Evolutionary conservation across 305 asterid species (phyloP), one percentile per base, ranked within the genome.

Genomic region (Fraxinus velutina): DNA sequence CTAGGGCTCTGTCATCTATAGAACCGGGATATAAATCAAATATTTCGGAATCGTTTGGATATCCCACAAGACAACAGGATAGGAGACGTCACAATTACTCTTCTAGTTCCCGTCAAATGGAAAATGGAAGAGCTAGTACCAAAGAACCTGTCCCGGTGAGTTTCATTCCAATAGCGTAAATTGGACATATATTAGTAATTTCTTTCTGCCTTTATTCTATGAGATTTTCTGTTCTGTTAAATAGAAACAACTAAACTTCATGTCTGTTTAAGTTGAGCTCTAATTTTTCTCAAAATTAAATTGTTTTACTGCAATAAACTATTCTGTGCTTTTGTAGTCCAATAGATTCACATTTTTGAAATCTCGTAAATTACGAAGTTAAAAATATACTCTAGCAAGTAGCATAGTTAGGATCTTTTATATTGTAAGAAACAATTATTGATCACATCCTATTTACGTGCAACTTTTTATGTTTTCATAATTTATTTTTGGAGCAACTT

Each of bases 91-190:
- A 79, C 34, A 55, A 82, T 79, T 83, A 83, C 15, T 76, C 79
- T 73, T 66, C 87, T 19, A 86, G 90, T 84, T 82, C 91, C 9
- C 90, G 80, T 71, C 84, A 81, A 50, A 29, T 84, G 17, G 92
- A 90, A 66, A 84, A 73, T 17, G 91, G 88, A 84, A 81, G 91
- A 85, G 71, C 84, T 75, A 82, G 73, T 75, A 76, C 64, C 6
- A 90, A 84, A 83, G 94, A 89, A 83, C 22, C 87, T 37, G 57
- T 29, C 50, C 77, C 7, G 89, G 98, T 93, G 79, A 78, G 93
- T 88, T 84, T 73, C 55, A 77, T 80, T 42, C 7, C 39, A 30
- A 55, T 21, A 68, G 62, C 86, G 78, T 21, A 9, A 62, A 39
- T 24, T 27, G 37, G 75, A 78, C 27, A 13, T 4, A 57, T 33